Base-by-base conservation (phyloP, 2,329 filamentous ascomycete genomes). In the Pestalotiopsis sp. region DNA sequence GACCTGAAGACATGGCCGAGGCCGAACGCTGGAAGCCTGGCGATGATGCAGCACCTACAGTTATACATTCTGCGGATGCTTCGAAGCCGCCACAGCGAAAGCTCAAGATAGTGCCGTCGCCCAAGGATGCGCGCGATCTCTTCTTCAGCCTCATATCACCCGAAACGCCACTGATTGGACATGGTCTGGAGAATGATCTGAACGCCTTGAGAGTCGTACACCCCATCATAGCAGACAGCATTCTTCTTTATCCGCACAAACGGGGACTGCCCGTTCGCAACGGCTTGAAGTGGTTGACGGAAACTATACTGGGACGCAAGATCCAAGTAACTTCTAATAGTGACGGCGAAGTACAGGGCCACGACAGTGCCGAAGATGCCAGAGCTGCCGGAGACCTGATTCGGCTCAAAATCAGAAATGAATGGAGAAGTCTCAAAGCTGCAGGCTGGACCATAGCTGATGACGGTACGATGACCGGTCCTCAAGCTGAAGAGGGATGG, bases 171-270 rank as follows among this genome's bases (percentile, higher is more conserved):
- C 82, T 99, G 0, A 93, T 99, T 61, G 96, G 96, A 0, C 96
- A 99, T 78, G 95, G 94, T 0, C 89, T 98, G 9, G 96, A 99
- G 76, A 99, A 99, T 77, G 96, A 99, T 75, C 87, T 99, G 67
- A 98, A 97, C 77, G 89, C 91, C 2, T 86, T 92, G 56, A 92
- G 95, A 45, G 87, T 98, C 65, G 90, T 97, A 59, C 96, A 98
- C 75, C 93, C 92, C 0, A 92, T 88, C 0, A 85, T 98, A 66
- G 88, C 98, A 75, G 95, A 98, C 79, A 98, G 95, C 0, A 90
- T 94, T 0, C 81, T 98, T 0, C 86, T 98, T 0, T 99, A 89
- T 78, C 94, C 95, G 0, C 94, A 97, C 76, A 89, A 85, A 14
- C 84, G 84, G 17, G 94, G 94, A 1, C 82, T 98, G 1, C 96